A percentile compares a stretch with the other conserved stretches of the same genome.
Evolutionary conservation across 202 grass and related monocot species (phyloP).

Genomic region (Carex sylvatica): DNA sequence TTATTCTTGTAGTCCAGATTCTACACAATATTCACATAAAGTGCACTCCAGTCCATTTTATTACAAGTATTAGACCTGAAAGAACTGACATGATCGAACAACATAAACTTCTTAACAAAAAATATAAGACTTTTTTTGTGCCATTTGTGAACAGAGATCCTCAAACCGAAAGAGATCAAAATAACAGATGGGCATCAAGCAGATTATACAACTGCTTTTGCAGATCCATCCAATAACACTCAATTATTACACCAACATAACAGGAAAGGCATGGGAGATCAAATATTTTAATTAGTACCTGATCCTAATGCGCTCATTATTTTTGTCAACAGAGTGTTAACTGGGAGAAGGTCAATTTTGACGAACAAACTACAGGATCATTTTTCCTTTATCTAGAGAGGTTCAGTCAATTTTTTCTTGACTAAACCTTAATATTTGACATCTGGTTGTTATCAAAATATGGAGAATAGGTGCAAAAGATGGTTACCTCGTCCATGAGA

Average conservation of each 20-base stretch:
- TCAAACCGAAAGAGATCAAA: no score
- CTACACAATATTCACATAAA: neutral
- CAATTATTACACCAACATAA: neutral
- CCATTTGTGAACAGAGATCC: neutral
- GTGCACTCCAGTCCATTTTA: neutral
- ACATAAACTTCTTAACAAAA: neutral
- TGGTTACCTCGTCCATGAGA: conserved; percentile 91
- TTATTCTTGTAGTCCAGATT: neutral
- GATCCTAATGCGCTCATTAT: neutral
- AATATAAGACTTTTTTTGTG: neutral
- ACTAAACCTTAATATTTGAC: neutral
- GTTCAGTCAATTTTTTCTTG: neutral
- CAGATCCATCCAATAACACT: neutral
- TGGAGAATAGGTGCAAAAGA: neutral
- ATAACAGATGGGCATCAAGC: neutral
- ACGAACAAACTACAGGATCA: neutral
- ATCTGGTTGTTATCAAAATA: neutral
- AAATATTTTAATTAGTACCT: neutral
- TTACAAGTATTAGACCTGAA: neutral
- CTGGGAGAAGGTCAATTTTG: neutral
- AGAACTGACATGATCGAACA: neutral
- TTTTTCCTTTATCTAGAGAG: neutral
- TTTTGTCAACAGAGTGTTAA: neutral
- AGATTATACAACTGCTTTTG: neutral
- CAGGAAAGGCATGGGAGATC: neutral